phyloP scores from a whole-genome alignment of 1,139 yeast species.

The Yarrowia galli region DNA sequence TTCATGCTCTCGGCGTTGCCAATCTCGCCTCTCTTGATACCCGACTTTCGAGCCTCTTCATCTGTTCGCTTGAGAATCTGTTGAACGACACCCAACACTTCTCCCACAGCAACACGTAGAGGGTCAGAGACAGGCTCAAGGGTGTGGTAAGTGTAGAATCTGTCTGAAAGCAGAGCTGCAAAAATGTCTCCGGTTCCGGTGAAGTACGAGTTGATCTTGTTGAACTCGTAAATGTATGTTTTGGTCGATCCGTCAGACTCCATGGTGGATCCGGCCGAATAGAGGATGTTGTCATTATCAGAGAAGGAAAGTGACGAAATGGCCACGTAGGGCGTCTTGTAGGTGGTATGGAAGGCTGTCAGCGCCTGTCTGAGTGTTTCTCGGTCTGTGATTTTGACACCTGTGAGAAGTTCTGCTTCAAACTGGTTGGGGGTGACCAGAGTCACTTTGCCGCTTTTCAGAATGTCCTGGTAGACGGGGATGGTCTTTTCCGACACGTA shows the following conservation, averaged over 20 bases:
- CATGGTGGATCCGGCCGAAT: conserved; percentile 62
- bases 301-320: conserved; percentile 63
- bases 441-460: conserved; percentile 62
- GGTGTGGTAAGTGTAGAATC: conserved; percentile 53
- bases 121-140: conserved; percentile 39
- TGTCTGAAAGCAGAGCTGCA: conserved; percentile 76
- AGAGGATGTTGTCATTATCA: conserved; percentile 49
- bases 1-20: conserved; percentile 36
- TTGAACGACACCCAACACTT: conserved; percentile 46
- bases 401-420: conserved; percentile 79
- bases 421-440: conserved; percentile 90
- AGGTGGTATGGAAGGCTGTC: conserved; percentile 57
- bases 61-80: conserved; percentile 45
- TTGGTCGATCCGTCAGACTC: conserved; percentile 40
- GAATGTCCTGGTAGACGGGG: conserved; percentile 65
- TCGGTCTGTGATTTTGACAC: conserved; percentile 56
- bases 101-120: conserved; percentile 44
- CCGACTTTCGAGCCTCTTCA: conserved; percentile 5
- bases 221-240: conserved; percentile 57
- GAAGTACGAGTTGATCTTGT: conserved; percentile 72
- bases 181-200: conserved; percentile 95
- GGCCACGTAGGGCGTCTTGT: conserved; percentile 66
- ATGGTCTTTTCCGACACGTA: conserved; percentile 79
- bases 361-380: conserved; percentile 59
- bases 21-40: conserved; percentile 1